Conservation (phyloP, 176 grass and related monocot genomes). For the Lolium multiflorum region DNA sequence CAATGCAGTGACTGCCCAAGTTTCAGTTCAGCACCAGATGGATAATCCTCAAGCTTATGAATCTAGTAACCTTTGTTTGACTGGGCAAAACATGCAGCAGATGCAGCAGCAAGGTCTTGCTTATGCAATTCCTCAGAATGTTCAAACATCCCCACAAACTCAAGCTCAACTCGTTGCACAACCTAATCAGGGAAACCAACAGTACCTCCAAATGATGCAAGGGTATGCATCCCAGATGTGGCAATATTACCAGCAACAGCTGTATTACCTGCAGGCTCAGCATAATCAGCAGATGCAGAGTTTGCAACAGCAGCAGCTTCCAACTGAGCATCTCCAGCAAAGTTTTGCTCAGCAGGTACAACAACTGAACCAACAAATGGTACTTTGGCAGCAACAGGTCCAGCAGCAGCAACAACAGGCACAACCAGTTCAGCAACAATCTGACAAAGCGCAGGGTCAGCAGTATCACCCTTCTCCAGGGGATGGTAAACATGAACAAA, state of each 20-base stretch:
- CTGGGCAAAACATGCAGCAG: slow-evolving; percentile 53
- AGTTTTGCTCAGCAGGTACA: slow-evolving; percentile 58
- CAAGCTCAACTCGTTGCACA: slow-evolving; percentile 51
- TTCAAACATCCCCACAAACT: slow-evolving; percentile 49
- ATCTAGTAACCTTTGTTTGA: slow-evolving; percentile 53
- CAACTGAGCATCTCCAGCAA: slow-evolving; percentile 63
- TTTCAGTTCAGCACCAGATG: slow-evolving; percentile 54
- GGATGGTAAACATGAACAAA: slow-evolving; percentile 43
- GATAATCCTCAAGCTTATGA: slow-evolving; percentile 56
- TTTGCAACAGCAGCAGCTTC: slow-evolving; percentile 77
- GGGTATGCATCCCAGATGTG: slow-evolving; percentile 74
- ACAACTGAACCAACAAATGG: slow-evolving; percentile 69
- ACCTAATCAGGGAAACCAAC: slow-evolving; percentile 51
- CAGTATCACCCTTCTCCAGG: slow-evolving; percentile 40
- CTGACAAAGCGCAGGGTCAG: slow-evolving; percentile 37
- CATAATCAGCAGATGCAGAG: slow-evolving; percentile 73
- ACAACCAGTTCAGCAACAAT: slow-evolving; percentile 57
- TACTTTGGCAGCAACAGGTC: slow-evolving; percentile 67
- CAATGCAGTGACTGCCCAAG: slow-evolving; percentile 41
- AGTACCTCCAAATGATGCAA: slow-evolving; percentile 61
- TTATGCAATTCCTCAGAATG: slow-evolving; percentile 56
- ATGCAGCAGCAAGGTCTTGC: slow-evolving; percentile 48
- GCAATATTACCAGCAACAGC: slow-evolving; percentile 93
- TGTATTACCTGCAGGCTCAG: slow-evolving; percentile 77
- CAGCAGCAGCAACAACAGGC: slow-evolving; percentile 56